Evolutionary conservation across 2,329 filamentous ascomycete genomes (phyloP).

Genomic region (Fusarium graminum): DNA sequence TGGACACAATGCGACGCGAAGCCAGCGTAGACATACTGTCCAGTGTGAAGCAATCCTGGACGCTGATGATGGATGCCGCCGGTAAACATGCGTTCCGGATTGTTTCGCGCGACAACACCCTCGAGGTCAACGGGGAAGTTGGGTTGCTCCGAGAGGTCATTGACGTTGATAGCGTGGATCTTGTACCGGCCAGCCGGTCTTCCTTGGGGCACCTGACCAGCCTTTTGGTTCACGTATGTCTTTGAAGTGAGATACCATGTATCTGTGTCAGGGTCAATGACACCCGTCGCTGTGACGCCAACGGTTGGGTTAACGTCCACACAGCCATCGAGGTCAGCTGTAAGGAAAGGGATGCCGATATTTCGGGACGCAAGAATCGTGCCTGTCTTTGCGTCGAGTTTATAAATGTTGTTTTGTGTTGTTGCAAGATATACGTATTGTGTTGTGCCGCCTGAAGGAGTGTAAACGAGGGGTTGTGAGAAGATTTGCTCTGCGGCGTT

Average conservation of each 20-base stretch:
- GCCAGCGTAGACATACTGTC: conserved; percentile 63
- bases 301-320: conserved; percentile 63
- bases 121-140: conserved; percentile 64
- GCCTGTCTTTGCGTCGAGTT: conserved; percentile 67
- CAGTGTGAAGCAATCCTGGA: conserved; percentile 61
- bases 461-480: conserved; percentile 65
- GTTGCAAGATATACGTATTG: conserved; percentile 70
- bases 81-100: conserved; percentile 61
- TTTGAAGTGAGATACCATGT: conserved; percentile 61
- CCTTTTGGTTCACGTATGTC: conserved; percentile 56
- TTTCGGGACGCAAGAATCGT: conserved; percentile 62
- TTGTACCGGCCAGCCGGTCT: conserved; percentile 54
- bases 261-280: conserved; percentile 60
- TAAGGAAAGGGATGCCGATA: conserved; percentile 63
- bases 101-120: conserved; percentile 61
- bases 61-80: conserved; percentile 67
- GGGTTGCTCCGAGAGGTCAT: conserved; percentile 54
- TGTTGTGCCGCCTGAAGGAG: conserved; percentile 58
- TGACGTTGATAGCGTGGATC: conserved; percentile 56
- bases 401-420: conserved; percentile 70
- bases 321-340: conserved; percentile 62
- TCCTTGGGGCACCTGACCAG: conserved; percentile 51
- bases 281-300: conserved; percentile 61
- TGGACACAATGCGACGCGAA: conserved; percentile 69
- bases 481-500: conserved; percentile 64